A percentile compares a stretch with the other conserved stretches of the same genome.
Evolutionary conservation across 179 eudicot species (phyloP).

Genomic region (Heliamphora pulchella): DNA sequence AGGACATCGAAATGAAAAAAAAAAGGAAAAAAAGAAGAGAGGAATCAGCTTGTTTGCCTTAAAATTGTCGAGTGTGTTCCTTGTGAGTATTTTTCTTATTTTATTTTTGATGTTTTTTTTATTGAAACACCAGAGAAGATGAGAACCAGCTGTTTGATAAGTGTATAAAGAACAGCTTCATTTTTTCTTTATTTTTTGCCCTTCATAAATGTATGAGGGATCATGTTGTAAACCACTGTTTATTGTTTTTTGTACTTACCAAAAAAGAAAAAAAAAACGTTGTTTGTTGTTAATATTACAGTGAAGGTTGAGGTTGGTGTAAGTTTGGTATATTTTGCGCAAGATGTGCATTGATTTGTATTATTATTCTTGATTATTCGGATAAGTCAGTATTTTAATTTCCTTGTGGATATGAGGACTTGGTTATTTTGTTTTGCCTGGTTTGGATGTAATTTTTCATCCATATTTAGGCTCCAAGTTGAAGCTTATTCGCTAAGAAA

Average conservation of each 20-base stretch:
- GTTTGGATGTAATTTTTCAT: too few relatives aligned
- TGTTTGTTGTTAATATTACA: constrained; percentile 39
- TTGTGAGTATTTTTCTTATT: constrained; percentile 18
- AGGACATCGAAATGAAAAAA: constrained; percentile 47
- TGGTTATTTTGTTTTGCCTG: too few relatives aligned
- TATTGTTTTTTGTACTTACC: constrained; percentile 24
- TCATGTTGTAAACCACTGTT: constrained; percentile 27
- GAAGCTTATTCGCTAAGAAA: too few relatives aligned
- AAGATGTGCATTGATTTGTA: too few relatives aligned
- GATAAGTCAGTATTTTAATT: too few relatives aligned
- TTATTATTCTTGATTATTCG: too few relatives aligned
- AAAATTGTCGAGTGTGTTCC: constrained; percentile 16
- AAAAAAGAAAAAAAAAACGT: not conserved
- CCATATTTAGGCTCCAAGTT: too few relatives aligned
- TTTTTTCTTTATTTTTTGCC: constrained; percentile 30
- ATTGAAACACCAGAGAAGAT: constrained; percentile 19
- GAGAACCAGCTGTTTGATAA: constrained; percentile 68
- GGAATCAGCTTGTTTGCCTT: not conserved
- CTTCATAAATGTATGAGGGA: constrained; percentile 21
- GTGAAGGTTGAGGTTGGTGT: constrained; percentile 22
- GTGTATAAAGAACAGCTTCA: constrained; percentile 75
- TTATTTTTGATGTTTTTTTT: constrained; percentile 9
- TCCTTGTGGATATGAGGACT: too few relatives aligned
- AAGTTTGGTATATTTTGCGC: not conserved
- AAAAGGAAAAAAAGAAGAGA: not conserved